Base-by-base conservation (phyloP, 441 rosid species). In the Gossypium davidsonii region DNA sequence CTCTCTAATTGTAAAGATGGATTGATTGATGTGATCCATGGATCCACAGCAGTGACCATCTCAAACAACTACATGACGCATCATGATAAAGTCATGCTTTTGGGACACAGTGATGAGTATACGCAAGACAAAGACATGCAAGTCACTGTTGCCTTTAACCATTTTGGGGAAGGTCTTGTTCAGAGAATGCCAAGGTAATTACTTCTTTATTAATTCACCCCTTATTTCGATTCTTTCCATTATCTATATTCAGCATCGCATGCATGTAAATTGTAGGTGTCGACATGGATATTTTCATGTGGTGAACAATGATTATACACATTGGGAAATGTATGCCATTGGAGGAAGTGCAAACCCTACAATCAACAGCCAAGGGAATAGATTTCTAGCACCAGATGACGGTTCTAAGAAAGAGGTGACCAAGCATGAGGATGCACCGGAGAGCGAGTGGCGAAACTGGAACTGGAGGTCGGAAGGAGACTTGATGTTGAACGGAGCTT, bases 51-150 rank as follows among this genome's bases (percentile, higher is more conserved):
- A 17, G 82, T 88, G 62, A 88, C 92, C 1, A 72, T 88, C 59
- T 88, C 92, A 25, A 88, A 88, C 77, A 88, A 86, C 74, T 77
- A 81, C 74, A 88, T 88, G 79, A 88, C 91, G 4, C 88, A 84
- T 75, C 91, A 88, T 78, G 85, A 88, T 58, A 87, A 88, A 78
- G 91, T 88, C 64, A 84, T 82, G 85, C 79, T 88, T 37, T 74
- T 88, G 67, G 91, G 91, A 1, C 91, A 88, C 8, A 84, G 86
- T 64, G 91, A 88, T 76, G 75, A 83, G 3, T 84, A 79, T 66
- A 79, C 82, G 20, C 64, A 59, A 59, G 64, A 59, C 39, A 59
- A 59, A 59, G 64, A 59, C 64, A 59, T 59, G 64, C 64, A 59
- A 59, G 64, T 59, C 64, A 59, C 64, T 26, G 64, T 59, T 59